Conservation (phyloP, 805 yeast species). For the Candida dendrica region DNA sequence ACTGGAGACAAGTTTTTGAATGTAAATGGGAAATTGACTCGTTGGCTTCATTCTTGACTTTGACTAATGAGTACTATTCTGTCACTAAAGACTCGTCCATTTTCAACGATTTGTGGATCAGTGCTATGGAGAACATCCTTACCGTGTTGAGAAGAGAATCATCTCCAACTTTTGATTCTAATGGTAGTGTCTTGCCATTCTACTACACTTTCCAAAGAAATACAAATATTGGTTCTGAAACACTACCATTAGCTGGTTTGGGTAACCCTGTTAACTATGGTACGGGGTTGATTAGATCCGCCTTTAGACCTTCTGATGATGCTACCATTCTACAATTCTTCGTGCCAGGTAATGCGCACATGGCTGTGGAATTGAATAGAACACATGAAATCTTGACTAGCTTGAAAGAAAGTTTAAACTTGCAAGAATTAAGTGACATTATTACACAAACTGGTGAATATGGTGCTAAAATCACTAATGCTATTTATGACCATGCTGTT, state of each 20-base stretch:
- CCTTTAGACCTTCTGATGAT: slow-evolving; percentile 86
- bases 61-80: slow-evolving; percentile 63
- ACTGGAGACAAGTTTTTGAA: slow-evolving; percentile 71
- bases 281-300: slow-evolving; percentile 71
- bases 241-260: slow-evolving; percentile 67
- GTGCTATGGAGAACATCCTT: slow-evolving; percentile 47
- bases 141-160: slow-evolving; percentile 53
- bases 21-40: slow-evolving; percentile 89
- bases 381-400: slow-evolving; percentile 22
- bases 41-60: slow-evolving; percentile 70
- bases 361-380: slow-evolving; percentile 53
- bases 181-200: slow-evolving; percentile 33
- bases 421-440: slow-evolving; percentile 13
- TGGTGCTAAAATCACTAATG: slow-evolving; percentile 39
- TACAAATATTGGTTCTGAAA: slow-evolving; percentile 74
- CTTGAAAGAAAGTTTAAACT: slow-evolving; percentile 5
- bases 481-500: slow-evolving; percentile 58
- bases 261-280: slow-evolving; percentile 77
- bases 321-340: slow-evolving; percentile 75
- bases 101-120: slow-evolving; percentile 44
- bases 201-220: slow-evolving; percentile 65
- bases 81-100: slow-evolving; percentile 42
- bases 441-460: slow-evolving; percentile 24
- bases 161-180: slow-evolving; percentile 47
- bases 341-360: slow-evolving; percentile 80